phyloP scores from a whole-genome alignment of 768 basidiomycete genomes.

The Kwoniella sp. region DNA sequence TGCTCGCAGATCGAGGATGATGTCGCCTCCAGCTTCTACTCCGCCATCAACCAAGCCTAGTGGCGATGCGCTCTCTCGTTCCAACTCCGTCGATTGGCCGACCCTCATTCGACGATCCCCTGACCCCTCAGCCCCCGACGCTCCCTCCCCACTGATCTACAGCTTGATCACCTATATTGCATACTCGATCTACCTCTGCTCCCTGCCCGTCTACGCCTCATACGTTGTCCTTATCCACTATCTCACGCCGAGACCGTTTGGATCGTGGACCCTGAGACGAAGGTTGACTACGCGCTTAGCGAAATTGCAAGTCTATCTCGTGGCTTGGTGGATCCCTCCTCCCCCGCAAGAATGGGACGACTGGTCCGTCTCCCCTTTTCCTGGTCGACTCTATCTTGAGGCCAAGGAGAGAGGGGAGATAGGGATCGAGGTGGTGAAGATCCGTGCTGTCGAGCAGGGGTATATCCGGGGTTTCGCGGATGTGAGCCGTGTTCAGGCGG shows the following conservation, averaged over 20 bases:
- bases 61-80: no score
- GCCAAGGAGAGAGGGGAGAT: conserved; percentile 8
- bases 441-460: conserved; percentile 23
- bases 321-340: conserved; percentile 21
- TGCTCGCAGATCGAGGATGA: no score
- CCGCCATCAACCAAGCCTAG: no score
- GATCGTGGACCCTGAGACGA: conserved; percentile 8
- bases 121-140: conserved; percentile 11
- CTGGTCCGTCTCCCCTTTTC: conserved; percentile 4
- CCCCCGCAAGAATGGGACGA: conserved; percentile 14
- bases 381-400: background rate
- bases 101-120: background rate
- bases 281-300: conserved; percentile 9
- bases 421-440: conserved; percentile 17
- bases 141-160: conserved; percentile 8
- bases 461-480: conserved; percentile 30
- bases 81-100: background rate
- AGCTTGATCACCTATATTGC: conserved; percentile 10
- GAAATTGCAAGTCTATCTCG: conserved; percentile 6
- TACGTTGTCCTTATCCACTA: conserved; percentile 8
- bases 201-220: conserved; percentile 10
- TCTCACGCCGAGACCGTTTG: background rate
- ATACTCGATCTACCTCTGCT: background rate
- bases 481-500: conserved; percentile 22
- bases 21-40: background rate